Evolutionary conservation across 257 asterid species (phyloP), one percentile per base, ranked within the genome.

Genomic region (Ehretia macrophylla): DNA sequence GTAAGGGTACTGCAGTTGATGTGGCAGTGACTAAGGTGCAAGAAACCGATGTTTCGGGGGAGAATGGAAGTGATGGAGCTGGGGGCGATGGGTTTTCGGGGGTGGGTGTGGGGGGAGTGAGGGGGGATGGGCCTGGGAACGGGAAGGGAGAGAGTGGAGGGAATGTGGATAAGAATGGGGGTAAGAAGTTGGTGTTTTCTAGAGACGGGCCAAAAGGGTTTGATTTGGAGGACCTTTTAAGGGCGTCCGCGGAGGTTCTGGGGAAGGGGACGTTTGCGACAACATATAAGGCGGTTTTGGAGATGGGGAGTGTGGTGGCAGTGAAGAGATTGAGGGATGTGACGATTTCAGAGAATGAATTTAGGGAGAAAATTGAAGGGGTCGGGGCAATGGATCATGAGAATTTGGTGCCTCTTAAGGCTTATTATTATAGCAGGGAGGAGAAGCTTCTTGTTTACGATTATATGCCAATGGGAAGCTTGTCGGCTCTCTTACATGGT

Each of bases 401-500:
- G 56, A 69, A 69, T 62, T 63, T 77, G 77, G 76, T 77, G 35
- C 82, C 79, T 37, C 74, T 77, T 8, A 72, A 63, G 51, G 82
- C 82, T 58, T 77, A 77, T 20, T 77, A 77, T 56, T 77, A 77
- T 44, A 73, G 82, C 74, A 62, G 74, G 69, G 82, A 77, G 67
- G 82, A 77, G 65, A 73, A 77, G 63, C 78, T 76, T 32, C 78
- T 76, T 51, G 81, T 76, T 14, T 72, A 76, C 68, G 81, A 76
- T 17, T 76, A 72, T 51, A 68, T 76, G 75, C 81, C 75, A 48
- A 76, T 72, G 78, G 81, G 78, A 46, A 72, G 81, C 72, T 67
- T 77, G 57, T 77, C 82, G 62, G 82, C 82, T 50, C 67, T 73
- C 44, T 71, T 77, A 22, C 82, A 77, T 56, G 82, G 82, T 77